Evolutionary conservation across 352 stramenopile genomes (phyloP), one percentile per base, ranked within the genome.

Genomic region (Globisporangium middletonii): DNA sequence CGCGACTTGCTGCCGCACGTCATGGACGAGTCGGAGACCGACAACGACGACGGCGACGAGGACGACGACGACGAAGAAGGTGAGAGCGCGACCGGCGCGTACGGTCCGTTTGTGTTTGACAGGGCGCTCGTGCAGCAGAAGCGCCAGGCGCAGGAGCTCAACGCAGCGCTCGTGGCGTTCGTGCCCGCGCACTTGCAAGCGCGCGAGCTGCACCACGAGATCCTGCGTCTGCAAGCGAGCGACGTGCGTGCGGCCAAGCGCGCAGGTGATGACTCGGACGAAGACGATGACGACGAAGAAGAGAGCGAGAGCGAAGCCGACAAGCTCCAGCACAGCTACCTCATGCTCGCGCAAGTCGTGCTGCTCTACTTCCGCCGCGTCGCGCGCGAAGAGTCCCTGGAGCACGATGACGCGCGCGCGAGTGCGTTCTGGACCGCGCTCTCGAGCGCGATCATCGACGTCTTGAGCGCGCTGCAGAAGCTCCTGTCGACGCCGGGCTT

Each of bases 401-500:
- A 13, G 42, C 70, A 84, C n/a, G 73, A 83, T 15, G 67, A 79
- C 52, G 54, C 53, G 11, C 60, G 69, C 2, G 62, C 53, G 50
- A 73, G 72, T 4, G 46, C 44, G 44, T 91, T 89, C 51, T 92
- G 83, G 82, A 65, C 61, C 13, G 57, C 64, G 41, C 52, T 95
- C 1, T 64, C 70, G n/a, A 59, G 64, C 26, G 65, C 77, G 12
- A 79, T 81, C 12, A 86, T 93, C 43, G 83, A 95, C 30, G 83
- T 92, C 28, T 64, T 95, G 3, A 67, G 75, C n/a, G 72, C 81
- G 18, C 62, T 95, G 33, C 83, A 95, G 67, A 78, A 92, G 58
- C 68, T 95, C 55, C 63, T 96, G 57, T 93, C 86, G 4, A 92
- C 85, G 2, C 86, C 86, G 13, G 79, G 83, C 41, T 96, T 96